Base-by-base conservation (phyloP, 805 yeast genomes). In the Saccharomycopsis synnaedendra region DNA sequence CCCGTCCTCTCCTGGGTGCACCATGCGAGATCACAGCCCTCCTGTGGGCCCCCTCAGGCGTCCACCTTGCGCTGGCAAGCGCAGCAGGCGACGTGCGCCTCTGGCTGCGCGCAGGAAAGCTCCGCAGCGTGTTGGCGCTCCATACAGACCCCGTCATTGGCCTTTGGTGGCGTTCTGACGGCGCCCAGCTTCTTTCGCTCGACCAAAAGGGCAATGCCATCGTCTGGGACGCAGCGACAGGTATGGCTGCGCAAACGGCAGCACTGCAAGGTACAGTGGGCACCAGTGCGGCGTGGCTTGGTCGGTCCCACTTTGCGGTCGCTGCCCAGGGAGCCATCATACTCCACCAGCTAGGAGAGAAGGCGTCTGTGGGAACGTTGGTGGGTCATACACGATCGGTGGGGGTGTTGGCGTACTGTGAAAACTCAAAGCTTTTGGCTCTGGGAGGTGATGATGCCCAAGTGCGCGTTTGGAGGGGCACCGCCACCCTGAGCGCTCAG, bases 371-470 rank as follows among this genome's bases (percentile, higher is more conserved):
- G 1, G 78, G 82, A 4, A 63, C 67, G 31, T 64, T 81, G 43
- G 52, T 69, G 7, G 96, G 95, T 1, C 96, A 87, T 60, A 66
- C 72, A 6, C 74, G 75, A 42, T 68, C 77, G 1, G 72, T 85
- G 5, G 70, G 84, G 10, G 64, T 64, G 4, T 65, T 88, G 3
- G 60, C 66, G 32, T 85, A 82, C 59, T 78, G 81, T 56, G 51
- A 58, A 4, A 60, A 62, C 3, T 66, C 71, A 10, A 76, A 76
- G 54, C 61, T 82, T 32, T 65, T 89, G 39, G 78, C 87, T 3
- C 78, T 89, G 2, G 80, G 85, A 5, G 79, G 94, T 1, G 95
- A 85, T 58, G 96, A 89, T 60, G 72, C 75, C 48, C 67, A 74
- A 0, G 70, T 88, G 5, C 74, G 85, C 55, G 67, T 87, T 27